Base-by-base conservation (phyloP, 441 rosid species). In the Erysimum cheiri region DNA sequence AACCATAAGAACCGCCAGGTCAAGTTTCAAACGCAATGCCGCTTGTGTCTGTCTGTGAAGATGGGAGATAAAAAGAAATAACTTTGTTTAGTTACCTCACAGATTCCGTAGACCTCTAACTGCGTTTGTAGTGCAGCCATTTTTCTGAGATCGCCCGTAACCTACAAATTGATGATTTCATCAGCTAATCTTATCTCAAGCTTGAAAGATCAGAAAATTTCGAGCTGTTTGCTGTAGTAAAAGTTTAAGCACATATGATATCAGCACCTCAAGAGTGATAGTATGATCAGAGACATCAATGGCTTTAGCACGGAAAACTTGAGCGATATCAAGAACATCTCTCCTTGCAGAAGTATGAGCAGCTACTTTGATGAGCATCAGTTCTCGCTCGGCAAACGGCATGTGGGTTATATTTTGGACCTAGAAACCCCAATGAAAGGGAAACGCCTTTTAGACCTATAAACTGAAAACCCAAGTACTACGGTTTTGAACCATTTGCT, bases 271-370 rank as follows among this genome's bases (percentile, higher is more conserved):
- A 39, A 92, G 93, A 53, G 95, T 92, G 55, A 92, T 79, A 10
- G 96, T 92, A 61, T 92, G 98, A 76, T 88, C 95, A 57, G 95
- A 92, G 15, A 90, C 96, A 77, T 90, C 98, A 80, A 92, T 75
- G 17, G 93, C 86, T 71, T 79, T 87, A 44, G 92, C 96, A 64
- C 95, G 86, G 74, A 92, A 92, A 65, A 90, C 85, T 75, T 82
- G 86, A 71, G 96, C 98, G 37, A 92, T 88, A 69, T 92, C 96
- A 6, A 87, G 93, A 72, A 88, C 90, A 72, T 90, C 98, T 55
- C 93, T 87, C 14, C 96, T 82, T 40, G 96, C 91, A 77, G 92
- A 40, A 64, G 93, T 75, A 70, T 85, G 85, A 60, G 84, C 98
- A 54, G 95, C 98, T 60, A 90, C 83, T 82, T 92, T 92, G 65